phyloP scores from a whole-genome alignment of 139 green algal genomes.

The Chlamydomonas sp. region DNA sequence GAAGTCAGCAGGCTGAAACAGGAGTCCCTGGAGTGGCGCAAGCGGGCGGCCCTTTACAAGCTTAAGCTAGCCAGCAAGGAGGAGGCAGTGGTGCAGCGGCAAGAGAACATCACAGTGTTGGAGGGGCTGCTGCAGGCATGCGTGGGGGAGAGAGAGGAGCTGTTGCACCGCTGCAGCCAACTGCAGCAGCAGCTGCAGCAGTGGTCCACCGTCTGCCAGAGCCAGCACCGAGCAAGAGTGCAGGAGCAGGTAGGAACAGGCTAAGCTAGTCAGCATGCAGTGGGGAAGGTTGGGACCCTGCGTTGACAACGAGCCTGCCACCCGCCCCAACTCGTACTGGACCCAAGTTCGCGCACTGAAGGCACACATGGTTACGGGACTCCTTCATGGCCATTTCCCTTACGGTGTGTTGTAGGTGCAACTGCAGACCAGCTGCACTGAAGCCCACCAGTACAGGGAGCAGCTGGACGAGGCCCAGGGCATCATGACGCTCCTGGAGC shows the following conservation, averaged over 20 bases:
- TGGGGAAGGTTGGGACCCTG: no score
- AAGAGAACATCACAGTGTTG: background rate
- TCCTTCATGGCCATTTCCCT: background rate
- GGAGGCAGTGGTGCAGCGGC: conserved; percentile 39
- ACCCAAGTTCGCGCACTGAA: no score
- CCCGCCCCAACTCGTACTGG: no score
- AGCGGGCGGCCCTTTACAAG: conserved; percentile 41
- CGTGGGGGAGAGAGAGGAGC: background rate
- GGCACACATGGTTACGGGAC: background rate
- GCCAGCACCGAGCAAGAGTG: conserved; percentile 9
- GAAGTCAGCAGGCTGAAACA: background rate
- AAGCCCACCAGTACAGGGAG: background rate
- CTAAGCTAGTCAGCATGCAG: background rate
- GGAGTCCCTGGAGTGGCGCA: conserved; percentile 49
- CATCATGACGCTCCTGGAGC: background rate
- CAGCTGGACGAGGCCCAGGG: background rate
- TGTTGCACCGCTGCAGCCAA: background rate
- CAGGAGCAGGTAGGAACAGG: conserved; percentile 11
- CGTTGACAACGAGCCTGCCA: no score
- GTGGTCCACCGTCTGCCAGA: background rate
- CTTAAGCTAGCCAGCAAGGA: conserved; percentile 51
- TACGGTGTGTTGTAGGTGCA: background rate
- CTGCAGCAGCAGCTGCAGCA: conserved; percentile 18
- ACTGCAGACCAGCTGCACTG: background rate
- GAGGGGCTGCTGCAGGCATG: background rate